Conservation (phyloP, 805 yeast genomes). For the Groenewaldozyma salmanticensis region DNA sequence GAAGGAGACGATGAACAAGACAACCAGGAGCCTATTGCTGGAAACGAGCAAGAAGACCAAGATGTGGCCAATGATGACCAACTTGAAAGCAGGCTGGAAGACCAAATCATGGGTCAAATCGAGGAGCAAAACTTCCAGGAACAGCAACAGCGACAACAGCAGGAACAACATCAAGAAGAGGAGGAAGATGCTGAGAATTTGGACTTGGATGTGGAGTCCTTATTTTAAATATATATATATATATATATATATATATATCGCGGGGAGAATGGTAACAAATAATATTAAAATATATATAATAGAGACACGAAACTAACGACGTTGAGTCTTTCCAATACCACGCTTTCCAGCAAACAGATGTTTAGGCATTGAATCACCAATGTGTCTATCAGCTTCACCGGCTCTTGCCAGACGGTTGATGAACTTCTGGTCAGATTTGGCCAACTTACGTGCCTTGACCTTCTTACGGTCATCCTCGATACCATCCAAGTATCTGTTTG, state of each 20-base stretch:
- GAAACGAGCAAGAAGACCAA: too few species aligned
- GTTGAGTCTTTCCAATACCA: constrained; percentile 86
- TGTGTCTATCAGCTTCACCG: constrained; percentile 94
- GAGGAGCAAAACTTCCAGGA: too few species aligned
- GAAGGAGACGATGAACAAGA: constrained; percentile 36
- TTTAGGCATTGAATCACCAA: constrained; percentile 77
- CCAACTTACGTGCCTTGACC: constrained; percentile 76
- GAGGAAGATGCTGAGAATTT: constrained; percentile 21
- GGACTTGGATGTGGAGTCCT: constrained; percentile 16
- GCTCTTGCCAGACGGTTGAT: constrained; percentile 85
- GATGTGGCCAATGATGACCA: too few species aligned
- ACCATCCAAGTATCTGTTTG: constrained; percentile 67
- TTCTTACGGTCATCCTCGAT: constrained; percentile 73
- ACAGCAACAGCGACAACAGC: too few species aligned
- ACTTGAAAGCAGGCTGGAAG: too few species aligned
- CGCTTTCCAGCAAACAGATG: constrained; percentile 95
- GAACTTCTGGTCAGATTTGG: constrained; percentile 84
- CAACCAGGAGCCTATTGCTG: too few species aligned
- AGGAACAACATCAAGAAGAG: too few species aligned
- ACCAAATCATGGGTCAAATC: too few species aligned
- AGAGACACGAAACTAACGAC: constrained; percentile 45
- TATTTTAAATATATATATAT: constrained; percentile 11
- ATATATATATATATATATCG: too few species aligned
- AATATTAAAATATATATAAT: too few species aligned
- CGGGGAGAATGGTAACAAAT: background rate